phyloP scores from a whole-genome alignment of 1,284 basidiomycete genomes.

The Trichosporon faecale region DNA sequence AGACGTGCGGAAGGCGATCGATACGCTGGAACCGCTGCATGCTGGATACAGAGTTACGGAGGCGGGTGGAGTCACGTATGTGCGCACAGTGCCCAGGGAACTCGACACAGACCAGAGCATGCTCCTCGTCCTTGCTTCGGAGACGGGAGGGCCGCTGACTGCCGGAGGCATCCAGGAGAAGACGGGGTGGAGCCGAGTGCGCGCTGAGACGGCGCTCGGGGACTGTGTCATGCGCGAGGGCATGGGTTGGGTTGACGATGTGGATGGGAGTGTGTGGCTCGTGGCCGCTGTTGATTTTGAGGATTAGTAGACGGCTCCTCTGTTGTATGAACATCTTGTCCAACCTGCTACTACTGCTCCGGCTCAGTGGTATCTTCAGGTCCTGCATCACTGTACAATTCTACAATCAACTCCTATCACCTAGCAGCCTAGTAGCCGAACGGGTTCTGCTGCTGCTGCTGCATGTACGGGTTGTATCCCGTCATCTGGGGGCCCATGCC shows the following conservation, averaged over 20 bases:
- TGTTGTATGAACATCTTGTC: not conserved
- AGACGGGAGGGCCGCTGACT: conserved; percentile 58
- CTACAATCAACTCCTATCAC: not conserved
- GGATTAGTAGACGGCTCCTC: conserved; percentile 8
- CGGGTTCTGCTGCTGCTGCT: conserved; percentile 15
- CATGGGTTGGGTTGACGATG: conserved; percentile 89
- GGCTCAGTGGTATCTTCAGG: too few species aligned
- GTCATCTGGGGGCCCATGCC: conserved; percentile 41
- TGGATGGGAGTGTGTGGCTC: conserved; percentile 56
- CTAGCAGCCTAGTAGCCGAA: conserved; percentile 14
- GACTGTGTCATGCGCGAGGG: conserved; percentile 89
- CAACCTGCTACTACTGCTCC: too few species aligned
- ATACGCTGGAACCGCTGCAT: conserved; percentile 78
- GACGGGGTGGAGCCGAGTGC: conserved; percentile 73
- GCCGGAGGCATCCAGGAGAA: conserved; percentile 59
- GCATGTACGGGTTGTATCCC: conserved; percentile 40
- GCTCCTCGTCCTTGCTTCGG: conserved; percentile 69
- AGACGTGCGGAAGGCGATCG: conserved; percentile 80
- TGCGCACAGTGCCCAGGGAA: conserved; percentile 56
- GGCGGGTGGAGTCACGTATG: conserved; percentile 29
- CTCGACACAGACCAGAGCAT: conserved; percentile 77
- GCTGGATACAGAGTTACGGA: conserved; percentile 79
- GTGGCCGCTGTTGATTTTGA: conserved; percentile 42
- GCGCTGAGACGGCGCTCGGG: conserved; percentile 73
- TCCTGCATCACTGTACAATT: not conserved